Conservation (phyloP, 352 stramenopile species). For the Phytophthora chlamydospora region DNA sequence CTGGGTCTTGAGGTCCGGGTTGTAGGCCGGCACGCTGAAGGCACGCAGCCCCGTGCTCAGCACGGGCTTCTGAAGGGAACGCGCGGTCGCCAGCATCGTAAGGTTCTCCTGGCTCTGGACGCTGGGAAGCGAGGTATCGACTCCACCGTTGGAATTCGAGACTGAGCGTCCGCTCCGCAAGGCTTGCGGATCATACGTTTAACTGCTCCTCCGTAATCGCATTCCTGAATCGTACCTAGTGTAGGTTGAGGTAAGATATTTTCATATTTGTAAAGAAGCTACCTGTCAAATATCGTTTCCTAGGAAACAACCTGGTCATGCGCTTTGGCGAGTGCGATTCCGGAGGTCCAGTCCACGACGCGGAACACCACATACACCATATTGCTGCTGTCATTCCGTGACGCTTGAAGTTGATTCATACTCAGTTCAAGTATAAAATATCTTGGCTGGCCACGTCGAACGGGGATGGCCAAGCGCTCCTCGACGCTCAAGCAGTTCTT, state of each 20-base stretch:
- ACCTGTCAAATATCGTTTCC: background rate
- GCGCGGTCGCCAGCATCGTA: constrained; percentile 40
- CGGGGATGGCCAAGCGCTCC: constrained; percentile 47
- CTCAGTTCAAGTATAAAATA: constrained; percentile 18
- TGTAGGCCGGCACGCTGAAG: constrained; percentile 57
- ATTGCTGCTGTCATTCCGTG: constrained; percentile 18
- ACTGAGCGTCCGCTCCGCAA: constrained; percentile 34
- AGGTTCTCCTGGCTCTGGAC: constrained; percentile 7
- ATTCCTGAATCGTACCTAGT: constrained; percentile 35
- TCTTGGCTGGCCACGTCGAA: background rate
- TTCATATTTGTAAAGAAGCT: background rate
- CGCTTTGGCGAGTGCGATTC: constrained; percentile 22
- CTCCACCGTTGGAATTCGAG: constrained; percentile 38
- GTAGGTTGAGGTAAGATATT: background rate
- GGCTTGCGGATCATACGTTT: constrained; percentile 34
- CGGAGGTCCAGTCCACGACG: constrained; percentile 30
- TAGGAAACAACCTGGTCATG: constrained; percentile 7
- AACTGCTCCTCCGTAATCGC: background rate
- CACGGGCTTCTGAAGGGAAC: constrained; percentile 43
- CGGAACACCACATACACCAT: constrained; percentile 19
- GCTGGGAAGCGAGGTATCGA: constrained; percentile 16
- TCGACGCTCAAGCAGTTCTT: constrained; percentile 74
- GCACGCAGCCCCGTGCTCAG: constrained; percentile 52
- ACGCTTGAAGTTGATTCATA: constrained; percentile 32
- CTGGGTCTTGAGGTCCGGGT: constrained; percentile 78